These are phyloP conservation scores for Malania oleifera DNA, from an alignment of 164 flowering plant genomes.

Conservation along the genomic window DNA sequence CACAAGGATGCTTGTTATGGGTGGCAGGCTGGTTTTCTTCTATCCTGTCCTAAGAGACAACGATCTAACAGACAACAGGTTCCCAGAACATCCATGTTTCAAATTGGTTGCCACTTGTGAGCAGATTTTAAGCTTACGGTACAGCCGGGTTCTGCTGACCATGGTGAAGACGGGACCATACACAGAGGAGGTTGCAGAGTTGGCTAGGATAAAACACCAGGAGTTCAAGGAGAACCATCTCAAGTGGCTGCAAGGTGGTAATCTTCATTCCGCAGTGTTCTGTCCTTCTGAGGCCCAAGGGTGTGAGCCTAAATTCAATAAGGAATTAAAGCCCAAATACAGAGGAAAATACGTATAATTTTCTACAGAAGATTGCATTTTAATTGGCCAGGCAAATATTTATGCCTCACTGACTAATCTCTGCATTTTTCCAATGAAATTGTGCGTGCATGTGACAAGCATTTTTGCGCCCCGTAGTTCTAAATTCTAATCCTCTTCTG, in stretches of 20 bases:
- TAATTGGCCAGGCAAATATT: no score
- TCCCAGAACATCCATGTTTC: constrained; percentile 1
- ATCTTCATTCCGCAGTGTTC: constrained; percentile 5
- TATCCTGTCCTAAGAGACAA: constrained; percentile 1
- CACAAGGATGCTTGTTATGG: constrained; percentile 1
- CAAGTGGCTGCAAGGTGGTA: constrained; percentile 6
- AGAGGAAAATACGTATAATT: constrained; percentile 6
- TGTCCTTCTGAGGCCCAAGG: background rate
- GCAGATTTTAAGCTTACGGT: constrained; percentile 2
- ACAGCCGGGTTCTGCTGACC: constrained; percentile 1
- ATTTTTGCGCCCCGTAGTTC: no score
- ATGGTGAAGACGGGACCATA: constrained; percentile 4
- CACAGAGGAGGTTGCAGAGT: background rate
- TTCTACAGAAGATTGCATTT: no score
- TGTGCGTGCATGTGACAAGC: no score
- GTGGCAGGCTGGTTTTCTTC: constrained; percentile 5
- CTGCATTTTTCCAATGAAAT: no score
- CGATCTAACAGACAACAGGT: background rate
- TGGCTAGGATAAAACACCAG: background rate
- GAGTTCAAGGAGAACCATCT: constrained; percentile 7
- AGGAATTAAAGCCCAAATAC: constrained; percentile 3
- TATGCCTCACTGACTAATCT: no score
- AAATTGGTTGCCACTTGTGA: background rate
- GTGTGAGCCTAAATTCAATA: background rate
- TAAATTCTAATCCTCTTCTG: no score